Evolutionary conservation across 2,329 filamentous ascomycete genomes (phyloP), one percentile per base, ranked within the genome.

Genomic region (Exophiala mesophila): DNA sequence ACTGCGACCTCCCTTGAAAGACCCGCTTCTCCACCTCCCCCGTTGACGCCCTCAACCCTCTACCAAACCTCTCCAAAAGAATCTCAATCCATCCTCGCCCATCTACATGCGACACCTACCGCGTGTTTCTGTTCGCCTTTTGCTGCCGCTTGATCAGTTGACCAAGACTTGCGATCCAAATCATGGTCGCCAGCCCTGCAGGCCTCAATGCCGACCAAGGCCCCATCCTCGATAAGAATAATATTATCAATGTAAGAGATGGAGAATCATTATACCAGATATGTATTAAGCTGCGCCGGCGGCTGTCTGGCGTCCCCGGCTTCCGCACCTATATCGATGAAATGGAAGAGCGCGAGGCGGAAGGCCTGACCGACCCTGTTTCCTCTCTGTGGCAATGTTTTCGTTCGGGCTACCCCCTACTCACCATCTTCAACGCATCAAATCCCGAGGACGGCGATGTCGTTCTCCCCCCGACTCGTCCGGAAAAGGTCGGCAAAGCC

Each of bases 261-360:
- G 89, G 95, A 63, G 89, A 92, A 53, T 96, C 89, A 8, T 78
- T 98, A 17, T 98, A 95, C 66, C 90, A 97, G 66, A 95, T 94
- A 64, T 97, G 92, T 63, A 77, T 94, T 54, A 81, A 83, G 40
- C 73, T 97, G 48, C 87, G 86, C 62, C 81, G 83, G 67, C 81
- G 92, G 50, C 72, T 98, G 48, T 76, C 81, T 42, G 83, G 84
- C 53, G 88, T 97, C 6, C 88, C 88, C 3, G 84, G 79, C 45
- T 96, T 97, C 61, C 81, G 88, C 50, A 71, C 73, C 13, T 83
- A 84, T 61, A 69, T 95, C 56, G 71, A 77, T 39, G 77, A 88
- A 57, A 82, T 92, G 56, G 76, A 82, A 52, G 76, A 83, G 56
- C 79, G 82, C 41, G 74, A 76, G 38, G 77, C 82, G 50, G 72